Base-by-base conservation (phyloP, 129 eudicot genomes). In the Flaveria trinervia region DNA sequence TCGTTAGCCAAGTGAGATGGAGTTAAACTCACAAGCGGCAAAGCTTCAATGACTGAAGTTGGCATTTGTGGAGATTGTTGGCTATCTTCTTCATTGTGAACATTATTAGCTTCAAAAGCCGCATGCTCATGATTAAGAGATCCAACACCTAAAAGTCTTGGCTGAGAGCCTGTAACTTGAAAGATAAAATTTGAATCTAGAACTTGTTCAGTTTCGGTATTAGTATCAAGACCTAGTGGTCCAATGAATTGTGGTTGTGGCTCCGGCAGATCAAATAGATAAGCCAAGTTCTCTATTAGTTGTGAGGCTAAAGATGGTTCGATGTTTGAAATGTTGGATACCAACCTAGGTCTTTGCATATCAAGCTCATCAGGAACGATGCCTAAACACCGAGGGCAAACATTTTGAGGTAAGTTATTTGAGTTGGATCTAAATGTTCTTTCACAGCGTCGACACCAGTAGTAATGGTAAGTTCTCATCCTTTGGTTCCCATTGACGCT, bases 391-490 rank as follows among this genome's bases (percentile, higher is more conserved):
- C 80, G 90, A 0, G 92, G 96, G 23, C 96, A 92, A 14, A 81
- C 73, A 9, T 82, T 57, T 50, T 87, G 89, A 11, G 89, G 77
- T 14, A 89, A 75, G 80, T 83, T 79, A 51, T 88, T 61, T 28
- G 91, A 62, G 52, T 87, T 85, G 78, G 86, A 72, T 64, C 97
- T 80, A 54, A 92, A 75, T 64, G 90, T 83, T 73, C 85, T 78
- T 54, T 89, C 91, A 77, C 97, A 92, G 0, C 78, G 88, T 13
- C 83, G 78, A 77, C 97, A 92, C 97, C 96, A 92, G 46, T 85
- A 89, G 84, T 83, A 92, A 81, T 92, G 92, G 83, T 87, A 68
- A 0, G 88, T 89, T 78, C 97, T 75, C 80, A 75, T 82, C 80
- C 97, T 84, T 25, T 81, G 97, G 74, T 72, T 84, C 68, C 96